These are phyloP conservation scores for Durotheca rogersii DNA, from an alignment of 495 filamentous ascomycete genomes.

Conservation along the genomic window DNA sequence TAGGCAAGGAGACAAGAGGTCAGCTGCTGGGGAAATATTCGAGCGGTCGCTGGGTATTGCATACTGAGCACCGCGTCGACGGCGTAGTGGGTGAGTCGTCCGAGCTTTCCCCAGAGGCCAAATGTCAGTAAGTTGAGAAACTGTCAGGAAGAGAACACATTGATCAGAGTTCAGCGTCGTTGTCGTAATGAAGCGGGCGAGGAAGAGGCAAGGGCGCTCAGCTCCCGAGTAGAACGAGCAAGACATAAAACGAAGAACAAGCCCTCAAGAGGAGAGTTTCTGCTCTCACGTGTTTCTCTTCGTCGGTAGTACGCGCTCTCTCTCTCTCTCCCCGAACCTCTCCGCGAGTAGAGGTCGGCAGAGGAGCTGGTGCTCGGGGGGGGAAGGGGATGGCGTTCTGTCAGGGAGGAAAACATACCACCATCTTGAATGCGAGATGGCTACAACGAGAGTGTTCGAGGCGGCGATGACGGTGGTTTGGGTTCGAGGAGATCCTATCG, in stretches of 20 bases:
- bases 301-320: too few relatives aligned
- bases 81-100: constrained; percentile 88
- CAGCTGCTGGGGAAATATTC: neutral
- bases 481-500: neutral
- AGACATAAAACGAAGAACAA: neutral
- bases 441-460: too few relatives aligned
- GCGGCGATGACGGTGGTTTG: neutral
- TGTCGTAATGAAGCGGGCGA: constrained; percentile 9
- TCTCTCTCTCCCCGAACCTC: neutral
- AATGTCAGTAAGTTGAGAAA: constrained; percentile 63
- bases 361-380: neutral
- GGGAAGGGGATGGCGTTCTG: constrained; percentile 7
- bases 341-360: neutral
- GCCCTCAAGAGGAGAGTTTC: neutral
- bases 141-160: constrained; percentile 38
- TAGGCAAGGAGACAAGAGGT: constrained; percentile 41
- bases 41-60: constrained; percentile 40
- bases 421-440: too few relatives aligned
- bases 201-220: neutral
- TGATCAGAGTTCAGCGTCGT: constrained; percentile 30
- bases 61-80: constrained; percentile 92
- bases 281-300: neutral
- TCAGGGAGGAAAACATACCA: constrained; percentile 27
- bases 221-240: neutral
- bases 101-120: constrained; percentile 73